Base-by-base conservation (phyloP, 805 yeast genomes). In the Vanderwaltozyma yarrowii region DNA sequence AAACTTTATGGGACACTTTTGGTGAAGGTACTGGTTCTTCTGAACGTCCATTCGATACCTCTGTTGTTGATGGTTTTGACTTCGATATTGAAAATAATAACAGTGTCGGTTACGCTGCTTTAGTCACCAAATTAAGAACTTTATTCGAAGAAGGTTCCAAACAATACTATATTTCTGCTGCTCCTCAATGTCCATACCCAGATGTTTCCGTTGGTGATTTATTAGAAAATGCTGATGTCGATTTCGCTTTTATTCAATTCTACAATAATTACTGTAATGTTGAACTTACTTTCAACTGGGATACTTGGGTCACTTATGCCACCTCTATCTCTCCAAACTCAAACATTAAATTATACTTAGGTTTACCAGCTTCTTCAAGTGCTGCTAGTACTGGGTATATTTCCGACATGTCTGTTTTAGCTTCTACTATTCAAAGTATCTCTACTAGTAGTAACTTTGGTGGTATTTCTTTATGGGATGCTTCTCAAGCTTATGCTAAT, bases 391-490 rank as follows among this genome's bases (percentile, higher is more conserved):
- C 76, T 5, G 66, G 76, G 28, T 87, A 86, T 33, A 78, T 76
- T 45, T 65, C 70, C 46, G 70, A 68, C 46, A 45, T 68, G 33
- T 47, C 56, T 30, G 35, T 57, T 5, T 45, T 66, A 27, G 45
- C 68, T 38, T 45, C 66, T 3, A 68, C 74, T 43, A 73, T 87
- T 47, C 80, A 80, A 17, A 82, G 87, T 25, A 73, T 88, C 48
- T 83, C 86, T 13, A 67, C 80, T 9, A 75, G 74, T 45, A 73
- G 73, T 15, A 70, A 71, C 50, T 82, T 87, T 54, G 96, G 94
- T 37, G 97, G 97, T 45, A 70, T 88, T 52, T 75, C 80, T 71
- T 64, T 87, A 43, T 88, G 97, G 96, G 95, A 86, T 60, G 95
- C 94, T 12, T 77, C 87, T 30, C 81, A 80, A 51, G 88, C 78